Base-by-base conservation (phyloP, 441 rosid species). In the Euphorbia schlechtendalii region DNA sequence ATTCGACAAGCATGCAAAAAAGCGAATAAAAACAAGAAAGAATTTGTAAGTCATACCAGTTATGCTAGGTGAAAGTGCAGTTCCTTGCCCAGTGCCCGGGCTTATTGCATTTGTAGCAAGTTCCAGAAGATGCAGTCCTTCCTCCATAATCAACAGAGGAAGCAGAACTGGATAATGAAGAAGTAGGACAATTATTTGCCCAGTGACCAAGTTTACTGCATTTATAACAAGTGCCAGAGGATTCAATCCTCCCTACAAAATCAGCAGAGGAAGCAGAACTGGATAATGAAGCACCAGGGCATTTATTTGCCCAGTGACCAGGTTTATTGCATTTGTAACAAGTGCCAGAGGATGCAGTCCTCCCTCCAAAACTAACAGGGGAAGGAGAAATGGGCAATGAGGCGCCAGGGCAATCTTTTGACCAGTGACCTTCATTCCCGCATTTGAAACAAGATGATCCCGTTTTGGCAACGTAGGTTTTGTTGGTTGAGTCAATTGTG, bases 81-180 rank as follows among this genome's bases (percentile, higher is more conserved):
- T 69, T 66, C 67, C 65, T 69, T 56, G 67, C 67, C 72, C 67
- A 56, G 24, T 69, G 67, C 14, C 72, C 67, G 20, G 67, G 67
- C 36, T 56, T 55, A 32, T 55, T 43, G 4, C 72, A 69, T 69
- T 69, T 69, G 72, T 69, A 61, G 56, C 72, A 69, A 34, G 72
- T 21, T 1, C 63, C 49, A n/a, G 61, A 54, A 30, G 21, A 15
- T 28, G 22, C 56, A 45, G 69, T 28, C n/a, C 48, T 15, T 2
- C 48, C 63, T 22, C 57, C 70, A 32, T 22, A 20, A 36, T 34
- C 56, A 18, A 27, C 68, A 46, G 51, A 2, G 18, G 48, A 14
- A 43, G 48, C 48, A 43, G 48, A 43, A 14, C n/a, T 46, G 20
- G 18, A 15, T 46, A 17, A 46, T 46, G 51, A 46, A 46, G 12